These are phyloP conservation scores for Aureobasidium sp. DNA, from an alignment of 2,329 filamentous ascomycete genomes.

Conservation along the genomic window DNA sequence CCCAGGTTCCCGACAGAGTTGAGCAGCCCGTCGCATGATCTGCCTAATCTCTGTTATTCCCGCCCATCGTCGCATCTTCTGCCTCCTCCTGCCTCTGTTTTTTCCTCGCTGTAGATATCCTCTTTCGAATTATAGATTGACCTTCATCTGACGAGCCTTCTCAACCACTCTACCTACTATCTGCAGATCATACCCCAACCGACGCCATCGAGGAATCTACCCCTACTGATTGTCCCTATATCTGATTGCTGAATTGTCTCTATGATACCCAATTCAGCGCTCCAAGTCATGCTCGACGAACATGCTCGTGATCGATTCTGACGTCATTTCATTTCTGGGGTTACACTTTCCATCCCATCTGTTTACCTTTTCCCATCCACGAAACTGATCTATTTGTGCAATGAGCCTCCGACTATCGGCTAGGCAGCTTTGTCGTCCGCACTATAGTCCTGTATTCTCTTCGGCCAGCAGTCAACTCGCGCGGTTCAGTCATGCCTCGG, in stretches of 20 bases:
- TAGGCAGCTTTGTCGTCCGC: background rate
- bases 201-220: too few relatives aligned
- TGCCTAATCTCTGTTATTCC: background rate
- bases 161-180: background rate
- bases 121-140: slow-evolving; percentile 15
- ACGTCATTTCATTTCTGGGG: slow-evolving; percentile 8
- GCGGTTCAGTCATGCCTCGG: background rate
- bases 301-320: background rate
- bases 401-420: slow-evolving; percentile 3
- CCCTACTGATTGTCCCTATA: background rate
- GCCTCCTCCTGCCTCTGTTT: background rate
- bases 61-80: background rate
- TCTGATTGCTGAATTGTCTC: background rate
- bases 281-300: background rate
- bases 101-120: slow-evolving; percentile 17
- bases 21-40: slow-evolving; percentile 26
- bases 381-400: background rate
- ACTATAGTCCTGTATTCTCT: background rate
- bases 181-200: background rate
- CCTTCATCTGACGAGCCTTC: background rate
- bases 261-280: too few relatives aligned
- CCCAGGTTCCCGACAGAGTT: slow-evolving; percentile 50
- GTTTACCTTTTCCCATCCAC: background rate
- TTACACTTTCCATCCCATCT: background rate
- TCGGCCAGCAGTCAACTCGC: background rate